Evolutionary conservation across 2,329 filamentous ascomycete genomes (phyloP).

Genomic region (Penicillium sp.): DNA sequence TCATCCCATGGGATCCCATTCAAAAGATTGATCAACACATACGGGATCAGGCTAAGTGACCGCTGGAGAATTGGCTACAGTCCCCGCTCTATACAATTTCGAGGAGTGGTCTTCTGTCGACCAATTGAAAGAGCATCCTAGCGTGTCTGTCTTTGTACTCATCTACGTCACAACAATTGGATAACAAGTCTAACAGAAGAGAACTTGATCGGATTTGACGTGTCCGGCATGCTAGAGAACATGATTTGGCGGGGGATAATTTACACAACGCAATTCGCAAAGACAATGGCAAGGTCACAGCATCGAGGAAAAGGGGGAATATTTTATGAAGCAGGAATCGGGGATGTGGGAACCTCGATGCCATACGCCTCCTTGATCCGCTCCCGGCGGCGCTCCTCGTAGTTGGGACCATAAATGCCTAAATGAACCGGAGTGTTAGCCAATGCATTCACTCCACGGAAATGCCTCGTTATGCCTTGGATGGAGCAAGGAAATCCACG

Average conservation of each 20-base stretch:
- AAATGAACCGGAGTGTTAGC: conserved; percentile 14
- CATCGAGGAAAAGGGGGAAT: conserved; percentile 25
- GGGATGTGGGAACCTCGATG: conserved; percentile 74
- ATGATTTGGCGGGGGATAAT: conserved; percentile 32
- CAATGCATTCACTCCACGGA: background rate
- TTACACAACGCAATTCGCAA: conserved; percentile 33
- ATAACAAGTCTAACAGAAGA: conserved; percentile 14
- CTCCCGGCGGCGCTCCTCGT: conserved; percentile 80
- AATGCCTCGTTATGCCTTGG: background rate
- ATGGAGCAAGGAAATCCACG: conserved; percentile 16
- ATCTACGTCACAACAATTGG: conserved; percentile 14
- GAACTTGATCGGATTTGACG: conserved; percentile 22
- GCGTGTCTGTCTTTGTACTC: background rate
- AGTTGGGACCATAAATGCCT: conserved; percentile 83
- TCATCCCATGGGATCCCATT: too few species aligned
- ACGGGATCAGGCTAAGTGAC: background rate
- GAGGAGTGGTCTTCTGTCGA: background rate
- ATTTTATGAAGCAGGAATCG: conserved; percentile 45
- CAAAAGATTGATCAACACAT: background rate
- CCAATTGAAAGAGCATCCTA: background rate
- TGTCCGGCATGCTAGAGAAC: conserved; percentile 28
- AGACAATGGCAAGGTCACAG: conserved; percentile 23
- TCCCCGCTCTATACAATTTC: background rate
- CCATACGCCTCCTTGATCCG: conserved; percentile 86
- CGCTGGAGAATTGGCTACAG: background rate